Conservation (phyloP, 345 rosid genomes). For the Aquilaria yunnanensis region DNA sequence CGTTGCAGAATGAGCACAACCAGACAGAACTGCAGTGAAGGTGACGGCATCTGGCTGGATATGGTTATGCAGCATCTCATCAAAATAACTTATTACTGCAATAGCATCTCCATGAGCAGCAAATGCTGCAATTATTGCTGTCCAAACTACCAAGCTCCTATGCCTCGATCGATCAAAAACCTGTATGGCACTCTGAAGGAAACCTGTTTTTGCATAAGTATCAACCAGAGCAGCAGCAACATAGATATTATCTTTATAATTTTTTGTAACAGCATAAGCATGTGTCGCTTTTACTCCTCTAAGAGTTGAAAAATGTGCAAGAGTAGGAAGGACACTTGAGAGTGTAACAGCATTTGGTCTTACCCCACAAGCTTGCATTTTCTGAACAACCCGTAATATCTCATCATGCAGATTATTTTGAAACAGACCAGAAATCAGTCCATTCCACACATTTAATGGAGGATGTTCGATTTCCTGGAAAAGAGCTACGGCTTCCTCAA, state of each 20-base stretch:
- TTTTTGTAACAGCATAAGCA: slow-evolving; percentile 52
- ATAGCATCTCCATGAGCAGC: slow-evolving; percentile 68
- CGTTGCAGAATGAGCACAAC: slow-evolving; percentile 71
- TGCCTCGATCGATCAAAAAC: slow-evolving; percentile 49
- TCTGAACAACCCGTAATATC: slow-evolving; percentile 41
- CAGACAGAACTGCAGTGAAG: slow-evolving; percentile 65
- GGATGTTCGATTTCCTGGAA: slow-evolving; percentile 42
- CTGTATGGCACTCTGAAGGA: slow-evolving; percentile 44
- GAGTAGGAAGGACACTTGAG: slow-evolving; percentile 57
- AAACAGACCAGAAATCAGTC: slow-evolving; percentile 69
- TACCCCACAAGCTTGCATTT: slow-evolving; percentile 49
- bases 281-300: slow-evolving; percentile 79
- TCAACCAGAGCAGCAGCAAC: slow-evolving; percentile 69
- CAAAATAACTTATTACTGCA: slow-evolving; percentile 41
- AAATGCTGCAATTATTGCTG: slow-evolving; percentile 72
- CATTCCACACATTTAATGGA: slow-evolving; percentile 67
- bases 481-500: slow-evolving; percentile 45
- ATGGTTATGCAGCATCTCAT: slow-evolving; percentile 45
- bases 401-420: slow-evolving; percentile 54
- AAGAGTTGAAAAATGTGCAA: slow-evolving; percentile 46
- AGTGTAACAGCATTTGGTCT: slow-evolving; percentile 64
- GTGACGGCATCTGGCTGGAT: slow-evolving; percentile 66
- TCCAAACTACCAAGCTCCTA: slow-evolving; percentile 77
- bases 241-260: slow-evolving; percentile 42
- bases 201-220: slow-evolving; percentile 67